These are phyloP conservation scores for Phallus indusiatus DNA, from an alignment of 768 basidiomycete species.

Conservation along the genomic window DNA sequence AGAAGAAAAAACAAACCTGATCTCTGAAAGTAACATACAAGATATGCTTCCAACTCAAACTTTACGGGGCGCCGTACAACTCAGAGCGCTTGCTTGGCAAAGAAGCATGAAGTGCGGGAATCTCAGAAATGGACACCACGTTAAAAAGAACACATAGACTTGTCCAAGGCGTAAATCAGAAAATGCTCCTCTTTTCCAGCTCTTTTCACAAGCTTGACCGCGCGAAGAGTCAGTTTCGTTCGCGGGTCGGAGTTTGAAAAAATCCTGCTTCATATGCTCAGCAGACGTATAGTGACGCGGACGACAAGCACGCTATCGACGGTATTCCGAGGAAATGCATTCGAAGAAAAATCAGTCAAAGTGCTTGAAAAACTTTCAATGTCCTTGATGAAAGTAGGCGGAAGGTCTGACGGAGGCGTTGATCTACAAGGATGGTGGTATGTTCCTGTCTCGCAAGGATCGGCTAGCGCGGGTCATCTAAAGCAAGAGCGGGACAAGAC, in stretches of 20 bases:
- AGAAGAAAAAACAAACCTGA: constrained; percentile 48
- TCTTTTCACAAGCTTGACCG: background rate
- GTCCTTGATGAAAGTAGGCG: constrained; percentile 70
- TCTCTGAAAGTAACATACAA: constrained; percentile 58
- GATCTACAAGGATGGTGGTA: constrained; percentile 94
- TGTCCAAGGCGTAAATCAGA: constrained; percentile 74
- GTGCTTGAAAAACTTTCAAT: constrained; percentile 68
- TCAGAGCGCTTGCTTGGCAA: no score
- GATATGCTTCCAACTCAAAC: constrained; percentile 48
- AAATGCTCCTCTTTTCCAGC: constrained; percentile 24
- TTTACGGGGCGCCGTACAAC: constrained; percentile 25
- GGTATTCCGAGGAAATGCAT: constrained; percentile 60
- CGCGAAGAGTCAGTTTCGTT: background rate
- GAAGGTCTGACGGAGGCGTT: constrained; percentile 83
- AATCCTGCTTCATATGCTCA: background rate
- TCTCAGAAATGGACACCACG: constrained; percentile 1
- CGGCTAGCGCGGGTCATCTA: background rate
- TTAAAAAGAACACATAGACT: constrained; percentile 38
- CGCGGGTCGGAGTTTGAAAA: constrained; percentile 5
- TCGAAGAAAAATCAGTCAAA: constrained; percentile 59
- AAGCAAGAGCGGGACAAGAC: background rate
- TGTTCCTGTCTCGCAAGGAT: constrained; percentile 38
- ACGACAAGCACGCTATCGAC: constrained; percentile 27
- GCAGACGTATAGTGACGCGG: background rate
- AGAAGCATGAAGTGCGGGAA: background rate